Evolutionary conservation across 768 basidiomycete species (phyloP), one percentile per base, ranked within the genome.

Genomic region (Leucogyrophana mollusca): DNA sequence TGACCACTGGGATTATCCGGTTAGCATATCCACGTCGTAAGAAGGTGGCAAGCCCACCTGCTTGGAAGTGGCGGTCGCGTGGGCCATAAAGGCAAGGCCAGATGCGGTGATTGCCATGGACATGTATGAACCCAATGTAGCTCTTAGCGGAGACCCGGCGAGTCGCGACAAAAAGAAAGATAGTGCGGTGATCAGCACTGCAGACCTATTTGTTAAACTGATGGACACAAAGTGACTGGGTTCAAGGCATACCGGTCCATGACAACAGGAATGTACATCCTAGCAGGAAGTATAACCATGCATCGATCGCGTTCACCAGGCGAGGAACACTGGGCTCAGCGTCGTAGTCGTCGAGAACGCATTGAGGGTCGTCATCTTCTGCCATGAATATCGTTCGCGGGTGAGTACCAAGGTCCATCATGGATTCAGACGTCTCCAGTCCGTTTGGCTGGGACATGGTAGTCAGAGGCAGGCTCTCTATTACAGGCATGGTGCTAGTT

Each of bases 151-250:
- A 3, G 89, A 86, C 16, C 73, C 76, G 9, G 68, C 73, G 25
- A 95, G 65, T 45, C 89, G 74, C 1, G 87, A 79, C 27, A 86
- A 61, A 61, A 95, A 90, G 62, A 85, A 91, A 0, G 92, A 83
- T 38, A 83, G 83, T 0, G 87, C 90, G 23, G 90, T 95, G 21
- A 96, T 93, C 58, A 94, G 71, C 1, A 83, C 93, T 95, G 47
- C 17, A 34, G 27, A 22, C 6, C 16, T 17, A n/a, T 14, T 27
- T 43, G 6, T 44, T 47, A 34, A 50, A 45, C 41, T 30, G 20
- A 33, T 42, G 16, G 40, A n/a, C 18, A 22, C 25, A 17, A 10
- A 17, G 10, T 35, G n/a, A 17, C 42, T 39, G 40, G 13, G 11
- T 33, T 40, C 16, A 27, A 30, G 9, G 56, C 77, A 58, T 62